Base-by-base conservation (phyloP, 1,284 basidiomycete genomes). In the Cryptococcus sp. region DNA sequence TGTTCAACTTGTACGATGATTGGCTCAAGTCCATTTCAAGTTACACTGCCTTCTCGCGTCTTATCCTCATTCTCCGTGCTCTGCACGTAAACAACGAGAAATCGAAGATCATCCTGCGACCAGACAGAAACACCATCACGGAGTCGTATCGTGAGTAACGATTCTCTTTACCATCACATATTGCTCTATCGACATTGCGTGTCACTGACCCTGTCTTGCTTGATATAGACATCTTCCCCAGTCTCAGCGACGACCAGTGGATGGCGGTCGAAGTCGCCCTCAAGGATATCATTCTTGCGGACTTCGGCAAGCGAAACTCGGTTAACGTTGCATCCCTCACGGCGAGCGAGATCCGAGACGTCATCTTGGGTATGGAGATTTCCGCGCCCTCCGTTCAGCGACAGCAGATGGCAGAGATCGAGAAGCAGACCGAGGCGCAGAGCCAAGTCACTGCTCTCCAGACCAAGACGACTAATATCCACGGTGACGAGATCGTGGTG, bases 1-100 rank as follows among this genome's bases (percentile, higher is more conserved):
- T 99, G 54, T 98, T 97, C 84, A 96, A 91, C 81, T 84, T 99
- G 61, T 99, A 99, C 78, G 93, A 99, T 79, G 95, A 98, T 76
- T 99, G 96, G 96, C 84, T 99, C 72, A 96, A 97, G 82, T 94
- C 91, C 15, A 96, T 99, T 71, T 98, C 95, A 53, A 94, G 91
- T 67, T 99, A 98, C 78, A 99, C 96, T 11, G 96, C 96, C 16
- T 99, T 99, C 83, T 99, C 96, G 46, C 91, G 96, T 59, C 83
- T 98, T 47, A 97, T 99, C 63, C 85, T 99, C 16, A 84, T 99
- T 38, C 85, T 99, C 16, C 93, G 96, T 79, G 93, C 93, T 46
- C 83, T 99, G 37, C 96, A 99, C 79, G 96, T 99, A 79, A 99
- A 99, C 81, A 96, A 97, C 76, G 96, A 99, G 77, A 99, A 99